Base-by-base conservation (phyloP, 371 early-diverging fungal genomes). In the Zopfochytrium polystomum region DNA sequence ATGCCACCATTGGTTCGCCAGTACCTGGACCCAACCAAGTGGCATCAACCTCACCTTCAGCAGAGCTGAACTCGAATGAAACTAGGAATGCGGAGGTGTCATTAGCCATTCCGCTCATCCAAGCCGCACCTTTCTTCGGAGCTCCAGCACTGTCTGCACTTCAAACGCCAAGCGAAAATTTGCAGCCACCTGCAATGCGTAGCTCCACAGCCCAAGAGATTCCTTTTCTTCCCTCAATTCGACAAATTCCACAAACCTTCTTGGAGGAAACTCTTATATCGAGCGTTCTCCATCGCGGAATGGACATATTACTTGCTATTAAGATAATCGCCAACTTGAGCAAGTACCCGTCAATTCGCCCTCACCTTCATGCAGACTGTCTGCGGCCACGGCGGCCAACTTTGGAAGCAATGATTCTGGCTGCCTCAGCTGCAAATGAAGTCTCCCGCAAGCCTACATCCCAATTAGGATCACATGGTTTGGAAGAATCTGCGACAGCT, bases 271-370 rank as follows among this genome's bases (percentile, higher is more conserved):
- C 51, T 3, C 49, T 51, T 33, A 32, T 60, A 15, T 29, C 47
- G 5, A 55, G 58, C 9, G 48, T 66, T 42, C 27, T 86, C 87
- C 67, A 83, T 56, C 84, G 90, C 31, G 87, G 86, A 65, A 90
- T 90, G 66, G 90, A 93, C 58, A 85, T 93, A 23, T 77, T 91
- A n/a, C 77, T 90, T 34, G 85, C 90, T 0, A 73, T 90, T 58
- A 91, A 92, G 72, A 76, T 95, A 23, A 77, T 92, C 9, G 93
- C 92, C 33, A 90, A 89, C 64, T 78, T 93, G 13, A 87, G 87
- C 48, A 95, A 95, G 72, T 88, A 91, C 72, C 83, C 87, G 30
- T 77, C 81, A 43, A 77, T 90, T 47, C 84, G 90, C 22, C 77
- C 77, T 20, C 60, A 80, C 20, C 76, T 93, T 63, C 85, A 91